phyloP scores from a whole-genome alignment of 768 basidiomycete species.

The Pisolithus microcarpus region DNA sequence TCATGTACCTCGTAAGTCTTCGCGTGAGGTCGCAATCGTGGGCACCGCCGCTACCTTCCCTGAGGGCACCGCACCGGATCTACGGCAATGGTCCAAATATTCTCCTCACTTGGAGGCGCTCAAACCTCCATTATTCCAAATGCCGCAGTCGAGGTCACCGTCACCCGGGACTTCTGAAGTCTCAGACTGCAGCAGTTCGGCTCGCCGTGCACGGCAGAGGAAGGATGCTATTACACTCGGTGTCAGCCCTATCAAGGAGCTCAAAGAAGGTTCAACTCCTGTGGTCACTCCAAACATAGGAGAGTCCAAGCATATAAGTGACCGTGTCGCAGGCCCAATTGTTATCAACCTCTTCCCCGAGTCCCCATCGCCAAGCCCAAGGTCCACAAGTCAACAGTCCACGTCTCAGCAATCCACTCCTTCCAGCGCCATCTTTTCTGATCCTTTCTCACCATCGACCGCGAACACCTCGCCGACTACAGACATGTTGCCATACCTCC shows the following conservation, averaged over 20 bases:
- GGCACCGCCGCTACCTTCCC: slow-evolving; percentile 34
- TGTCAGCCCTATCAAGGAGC: slow-evolving; percentile 24
- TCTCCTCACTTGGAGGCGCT: slow-evolving; percentile 26
- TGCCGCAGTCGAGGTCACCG: slow-evolving; percentile 29
- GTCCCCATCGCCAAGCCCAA: slow-evolving; percentile 23
- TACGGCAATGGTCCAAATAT: slow-evolving; percentile 22
- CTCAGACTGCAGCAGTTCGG: slow-evolving; percentile 27
- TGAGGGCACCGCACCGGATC: slow-evolving; percentile 20
- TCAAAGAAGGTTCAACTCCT: slow-evolving; percentile 18
- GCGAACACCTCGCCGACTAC: slow-evolving; percentile 23
- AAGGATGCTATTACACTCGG: slow-evolving; percentile 29
- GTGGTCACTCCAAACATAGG: slow-evolving; percentile 58
- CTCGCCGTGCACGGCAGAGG: slow-evolving; percentile 22
- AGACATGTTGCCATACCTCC: slow-evolving; percentile 38
- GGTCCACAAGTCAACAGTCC: slow-evolving; percentile 19
- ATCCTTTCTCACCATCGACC: slow-evolving; percentile 21
- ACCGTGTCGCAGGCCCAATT: slow-evolving; percentile 58
- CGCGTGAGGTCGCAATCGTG: slow-evolving; percentile 48
- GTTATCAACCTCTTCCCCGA: slow-evolving; percentile 42
- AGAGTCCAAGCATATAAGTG: slow-evolving; percentile 49
- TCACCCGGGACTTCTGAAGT: slow-evolving; percentile 25
- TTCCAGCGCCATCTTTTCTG: slow-evolving; percentile 17
- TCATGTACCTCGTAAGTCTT: slow-evolving; percentile 37
- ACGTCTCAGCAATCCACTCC: slow-evolving; percentile 24
- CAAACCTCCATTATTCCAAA: slow-evolving; percentile 31